A percentile compares a stretch with the other conserved stretches of the same genome.
Conservation (phyloP, 352 stramenopile species). For the Poterioochromonas sp. region DNA sequence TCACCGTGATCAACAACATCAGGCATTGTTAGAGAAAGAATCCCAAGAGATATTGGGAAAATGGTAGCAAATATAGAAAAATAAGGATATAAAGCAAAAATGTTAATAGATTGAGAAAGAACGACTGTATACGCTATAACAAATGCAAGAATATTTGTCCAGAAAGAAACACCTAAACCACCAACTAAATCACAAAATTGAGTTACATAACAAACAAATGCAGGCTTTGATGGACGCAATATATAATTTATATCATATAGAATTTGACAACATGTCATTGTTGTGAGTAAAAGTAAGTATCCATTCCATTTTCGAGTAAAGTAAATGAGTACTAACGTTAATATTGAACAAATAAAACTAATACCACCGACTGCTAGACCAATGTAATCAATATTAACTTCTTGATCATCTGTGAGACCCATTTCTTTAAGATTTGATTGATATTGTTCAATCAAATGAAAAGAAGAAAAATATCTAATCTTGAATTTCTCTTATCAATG, state of each 20-base stretch:
- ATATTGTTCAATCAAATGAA: no score
- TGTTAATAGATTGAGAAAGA: background rate
- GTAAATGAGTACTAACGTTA: conserved; percentile 13
- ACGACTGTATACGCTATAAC: conserved; percentile 1
- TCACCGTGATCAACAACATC: background rate
- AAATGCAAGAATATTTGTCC: conserved; percentile 4
- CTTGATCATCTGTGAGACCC: no score
- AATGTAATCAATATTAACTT: no score
- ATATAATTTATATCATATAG: conserved; percentile 17
- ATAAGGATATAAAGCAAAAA: background rate
- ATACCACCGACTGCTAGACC: background rate
- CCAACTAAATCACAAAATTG: background rate
- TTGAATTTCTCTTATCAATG: no score
- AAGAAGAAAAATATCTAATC: no score
- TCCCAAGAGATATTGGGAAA: background rate
- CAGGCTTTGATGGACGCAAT: background rate
- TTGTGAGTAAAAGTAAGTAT: background rate
- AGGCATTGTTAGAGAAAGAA: background rate
- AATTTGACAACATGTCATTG: background rate
- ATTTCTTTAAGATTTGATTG: no score
- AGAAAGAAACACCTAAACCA: background rate
- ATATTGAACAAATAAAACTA: conserved; percentile 23
- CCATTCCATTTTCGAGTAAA: background rate
- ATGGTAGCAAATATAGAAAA: background rate
- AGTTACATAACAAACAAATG: background rate